phyloP scores from a whole-genome alignment of 257 asterid genomes.

The Thymus mandschuricus region DNA sequence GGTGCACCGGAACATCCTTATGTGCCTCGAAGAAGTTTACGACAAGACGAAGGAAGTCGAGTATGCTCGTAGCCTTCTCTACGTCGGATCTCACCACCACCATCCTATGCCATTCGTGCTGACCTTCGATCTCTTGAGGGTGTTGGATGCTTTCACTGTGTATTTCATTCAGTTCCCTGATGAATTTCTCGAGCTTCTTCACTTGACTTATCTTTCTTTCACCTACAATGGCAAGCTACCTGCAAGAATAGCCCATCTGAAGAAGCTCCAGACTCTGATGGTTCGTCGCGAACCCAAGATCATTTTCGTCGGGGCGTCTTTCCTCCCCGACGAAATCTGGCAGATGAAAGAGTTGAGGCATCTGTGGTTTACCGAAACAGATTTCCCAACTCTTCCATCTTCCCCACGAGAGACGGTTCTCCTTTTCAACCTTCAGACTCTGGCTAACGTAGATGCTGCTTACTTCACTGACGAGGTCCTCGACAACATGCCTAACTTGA shows the following conservation, averaged over 20 bases:
- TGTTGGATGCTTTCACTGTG: constrained; percentile 39
- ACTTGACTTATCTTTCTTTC: constrained; percentile 39
- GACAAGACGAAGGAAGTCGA: neutral
- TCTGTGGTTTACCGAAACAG: constrained; percentile 27
- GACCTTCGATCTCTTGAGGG: constrained; percentile 36
- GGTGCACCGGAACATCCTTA: constrained; percentile 36
- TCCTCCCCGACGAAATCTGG: constrained; percentile 41
- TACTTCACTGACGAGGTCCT: constrained; percentile 27
- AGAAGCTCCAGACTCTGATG: constrained; percentile 35
- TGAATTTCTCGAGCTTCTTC: constrained; percentile 29
- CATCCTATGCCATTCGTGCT: constrained; percentile 32
- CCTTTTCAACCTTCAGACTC: constrained; percentile 28
- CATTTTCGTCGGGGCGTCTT: constrained; percentile 24
- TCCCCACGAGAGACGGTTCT: constrained; percentile 1
- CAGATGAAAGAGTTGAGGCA: constrained; percentile 41
- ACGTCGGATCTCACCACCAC: constrained; percentile 35
- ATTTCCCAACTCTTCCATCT: constrained; percentile 22
- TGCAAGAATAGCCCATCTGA: neutral
- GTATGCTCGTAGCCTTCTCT: constrained; percentile 32
- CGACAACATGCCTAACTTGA: constrained; percentile 32
- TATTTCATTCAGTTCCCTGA: constrained; percentile 38
- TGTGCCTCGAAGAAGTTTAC: constrained; percentile 34
- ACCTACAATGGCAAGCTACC: constrained; percentile 34
- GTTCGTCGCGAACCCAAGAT: constrained; percentile 34
- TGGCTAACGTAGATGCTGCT: constrained; percentile 19